Base-by-base conservation (phyloP, 164 flowering plant genomes). In the Aristolochia contorta region DNA sequence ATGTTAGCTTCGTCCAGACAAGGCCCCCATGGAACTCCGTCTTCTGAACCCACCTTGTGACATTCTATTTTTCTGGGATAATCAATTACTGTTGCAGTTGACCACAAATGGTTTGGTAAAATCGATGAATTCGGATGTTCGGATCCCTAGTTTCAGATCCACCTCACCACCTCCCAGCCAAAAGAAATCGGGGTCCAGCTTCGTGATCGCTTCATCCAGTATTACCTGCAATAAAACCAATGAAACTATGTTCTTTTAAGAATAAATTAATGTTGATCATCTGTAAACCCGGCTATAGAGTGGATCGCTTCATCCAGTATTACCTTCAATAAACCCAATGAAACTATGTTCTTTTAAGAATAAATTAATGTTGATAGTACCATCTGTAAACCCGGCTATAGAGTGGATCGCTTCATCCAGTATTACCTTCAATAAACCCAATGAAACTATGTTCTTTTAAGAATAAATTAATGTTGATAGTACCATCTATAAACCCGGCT, bases 151-250 rank as follows among this genome's bases (percentile, higher is more conserved):
- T 74, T 94, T 94, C 54, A 89, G 79, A 72, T 89, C 86, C 20
- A 82, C 59, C 69, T 91, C 96, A 58, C 96, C 96, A 48, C 96
- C 97, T 64, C 96, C 99, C 74, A 94, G 72, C 97, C 96, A 94
- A 76, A 91, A 94, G 85, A 81, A 94, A 67, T 87, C 84, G 4
- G 96, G 91, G 62, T 72, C 62, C 12, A 94, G 93, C 73, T 77
- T 83, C 18, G 64, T 75, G 49, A 91, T 89, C 57, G 96, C 96
- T 79, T 86, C 97, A 69, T 94, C 99, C 76, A 94, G 69, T 61
- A 94, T 94, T 71, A 94, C 97, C 99, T 94, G 91, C 65, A 67
- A 76, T 30, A n/a, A 46, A 23, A 2, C 30, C 30, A 53, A 23
- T 16, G 16, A 53, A 15, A 20, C 3, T 52, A 19, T 27, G 3